Evolutionary conservation across 371 early-diverging fungal species (phyloP).

Genomic region (Mucor ambiguus): DNA sequence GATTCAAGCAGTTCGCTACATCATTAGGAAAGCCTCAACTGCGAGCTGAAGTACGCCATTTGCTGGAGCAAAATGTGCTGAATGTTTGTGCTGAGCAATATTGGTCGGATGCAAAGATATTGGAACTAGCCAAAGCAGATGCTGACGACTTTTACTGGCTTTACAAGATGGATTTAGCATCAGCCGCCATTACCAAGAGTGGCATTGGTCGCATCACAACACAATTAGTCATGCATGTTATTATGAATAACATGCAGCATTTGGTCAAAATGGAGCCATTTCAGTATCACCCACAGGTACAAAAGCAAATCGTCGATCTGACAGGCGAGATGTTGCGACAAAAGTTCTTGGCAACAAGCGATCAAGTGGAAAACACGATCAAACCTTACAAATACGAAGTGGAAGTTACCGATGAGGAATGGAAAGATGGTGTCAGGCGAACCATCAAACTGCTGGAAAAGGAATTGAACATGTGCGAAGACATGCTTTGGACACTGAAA

Average conservation of each 20-base stretch:
- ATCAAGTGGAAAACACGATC: constrained; percentile 97
- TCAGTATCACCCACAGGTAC: constrained; percentile 79
- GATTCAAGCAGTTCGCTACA: constrained; percentile 86
- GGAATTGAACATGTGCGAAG: constrained; percentile 73
- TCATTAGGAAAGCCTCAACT: constrained; percentile 90
- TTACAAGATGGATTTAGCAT: constrained; percentile 77
- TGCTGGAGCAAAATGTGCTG: constrained; percentile 86
- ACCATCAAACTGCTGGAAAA: constrained; percentile 73
- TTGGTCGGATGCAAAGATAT: constrained; percentile 81
- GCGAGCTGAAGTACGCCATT: constrained; percentile 80
- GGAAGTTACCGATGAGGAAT: constrained; percentile 89
- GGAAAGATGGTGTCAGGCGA: constrained; percentile 84
- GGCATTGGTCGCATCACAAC: constrained; percentile 92
- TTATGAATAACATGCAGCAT: constrained; percentile 79
- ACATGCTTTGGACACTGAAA: constrained; percentile 72
- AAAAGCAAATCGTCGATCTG: constrained; percentile 74
- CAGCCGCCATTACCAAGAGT: constrained; percentile 87
- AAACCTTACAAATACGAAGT: constrained; percentile 98
- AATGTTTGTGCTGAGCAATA: constrained; percentile 91
- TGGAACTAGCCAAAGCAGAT: constrained; percentile 56
- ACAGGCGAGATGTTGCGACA: constrained; percentile 79
- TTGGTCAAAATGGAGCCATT: constrained; percentile 83
- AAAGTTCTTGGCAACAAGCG: constrained; percentile 84
- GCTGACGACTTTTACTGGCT: constrained; percentile 78
- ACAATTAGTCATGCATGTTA: constrained; percentile 84